Conservation (phyloP, 768 basidiomycete genomes). For the Agaricus blazei region DNA sequence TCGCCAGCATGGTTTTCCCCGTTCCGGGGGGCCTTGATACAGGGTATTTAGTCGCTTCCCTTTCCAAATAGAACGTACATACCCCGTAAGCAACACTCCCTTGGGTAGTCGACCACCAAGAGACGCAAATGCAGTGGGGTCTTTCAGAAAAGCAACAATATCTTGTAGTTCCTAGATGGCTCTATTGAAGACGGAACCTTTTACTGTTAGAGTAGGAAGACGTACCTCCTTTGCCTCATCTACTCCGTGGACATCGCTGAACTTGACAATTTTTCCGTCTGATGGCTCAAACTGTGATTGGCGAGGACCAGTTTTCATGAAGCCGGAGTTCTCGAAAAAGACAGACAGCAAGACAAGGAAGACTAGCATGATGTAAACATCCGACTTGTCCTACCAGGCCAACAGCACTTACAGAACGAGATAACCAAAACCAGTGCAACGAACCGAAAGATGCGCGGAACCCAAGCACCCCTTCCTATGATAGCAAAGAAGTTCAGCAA, state of each 20-base stretch:
- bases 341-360: slow-evolving; percentile 84
- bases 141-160: slow-evolving; percentile 91
- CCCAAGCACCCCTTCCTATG: slow-evolving; percentile 64
- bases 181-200: neutral
- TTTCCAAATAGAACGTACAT: slow-evolving; percentile 12
- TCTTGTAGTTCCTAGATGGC: slow-evolving; percentile 80
- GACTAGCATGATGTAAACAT: slow-evolving; percentile 34
- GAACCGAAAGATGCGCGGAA: slow-evolving; percentile 60
- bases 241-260: slow-evolving; percentile 94
- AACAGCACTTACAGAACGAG: slow-evolving; percentile 56
- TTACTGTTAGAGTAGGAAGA: neutral
- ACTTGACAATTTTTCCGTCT: slow-evolving; percentile 79
- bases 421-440: slow-evolving; percentile 48
- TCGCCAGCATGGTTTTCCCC: slow-evolving; percentile 96
- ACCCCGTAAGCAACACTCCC: slow-evolving; percentile 87
- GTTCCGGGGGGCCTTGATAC: slow-evolving; percentile 71
- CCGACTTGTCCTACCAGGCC: neutral
- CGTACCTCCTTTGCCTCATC: slow-evolving; percentile 92
- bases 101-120: slow-evolving; percentile 94
- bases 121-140: slow-evolving; percentile 84
- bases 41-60: slow-evolving; percentile 8
- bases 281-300: slow-evolving; percentile 80
- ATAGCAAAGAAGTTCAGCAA: slow-evolving; percentile 8
- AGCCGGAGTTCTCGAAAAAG: slow-evolving; percentile 87
- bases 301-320: slow-evolving; percentile 83